phyloP scores from a whole-genome alignment of 345 rosid species.

The Eutrema japonicum region DNA sequence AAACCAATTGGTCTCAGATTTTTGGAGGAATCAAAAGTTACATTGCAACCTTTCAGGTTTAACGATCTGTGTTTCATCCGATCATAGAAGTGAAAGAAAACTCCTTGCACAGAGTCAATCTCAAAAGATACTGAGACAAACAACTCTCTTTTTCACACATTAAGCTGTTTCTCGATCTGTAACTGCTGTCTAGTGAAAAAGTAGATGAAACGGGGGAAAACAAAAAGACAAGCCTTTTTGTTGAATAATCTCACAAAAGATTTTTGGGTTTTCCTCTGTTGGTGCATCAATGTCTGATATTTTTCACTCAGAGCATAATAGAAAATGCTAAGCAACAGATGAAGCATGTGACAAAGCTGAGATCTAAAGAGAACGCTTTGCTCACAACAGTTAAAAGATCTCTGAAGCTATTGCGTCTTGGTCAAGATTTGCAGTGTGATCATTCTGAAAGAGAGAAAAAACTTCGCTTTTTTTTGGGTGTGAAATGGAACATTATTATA shows the following conservation, averaged over 20 bases:
- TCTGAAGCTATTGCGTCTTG: background rate
- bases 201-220: constrained; percentile 4
- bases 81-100: constrained; percentile 4
- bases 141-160: constrained; percentile 21
- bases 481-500: constrained; percentile 27
- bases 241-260: background rate
- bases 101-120: constrained; percentile 24
- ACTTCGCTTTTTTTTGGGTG: background rate
- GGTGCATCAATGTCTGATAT: constrained; percentile 1
- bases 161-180: constrained; percentile 7
- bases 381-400: background rate
- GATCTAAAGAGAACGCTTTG: background rate
- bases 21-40: constrained; percentile 8
- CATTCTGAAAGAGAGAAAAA: background rate
- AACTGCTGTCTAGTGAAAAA: constrained; percentile 2
- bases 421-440: background rate
- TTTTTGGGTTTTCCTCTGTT: background rate
- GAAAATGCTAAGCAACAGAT: background rate
- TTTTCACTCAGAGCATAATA: constrained; percentile 2
- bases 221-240: constrained; percentile 8
- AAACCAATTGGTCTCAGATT: constrained; percentile 18
- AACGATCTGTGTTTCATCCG: no score
- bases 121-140: constrained; percentile 2
- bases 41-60: no score
- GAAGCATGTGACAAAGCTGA: constrained; percentile 8